Evolutionary conservation across 257 asterid species (phyloP), one percentile per base, ranked within the genome.

Genomic region (Ligustrum vulgare): DNA sequence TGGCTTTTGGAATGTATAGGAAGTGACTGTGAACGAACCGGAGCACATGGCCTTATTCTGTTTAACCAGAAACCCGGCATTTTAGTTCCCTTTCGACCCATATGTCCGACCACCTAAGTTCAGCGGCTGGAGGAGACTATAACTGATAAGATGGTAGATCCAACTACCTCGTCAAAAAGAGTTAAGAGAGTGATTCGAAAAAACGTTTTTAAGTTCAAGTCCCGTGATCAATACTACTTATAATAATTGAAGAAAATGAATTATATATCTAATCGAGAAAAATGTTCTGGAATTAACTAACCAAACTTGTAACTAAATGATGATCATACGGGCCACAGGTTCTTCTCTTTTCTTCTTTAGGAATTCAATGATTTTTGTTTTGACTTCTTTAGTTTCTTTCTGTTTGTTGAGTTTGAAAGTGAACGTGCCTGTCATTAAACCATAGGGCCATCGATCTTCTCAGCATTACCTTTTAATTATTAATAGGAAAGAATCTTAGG

Each of bases 1-100:
- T 31, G 23, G 18, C 71, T 82, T 71, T 86, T 82, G 67, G 80
- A 43, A 45, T 71, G 85, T 33, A 74, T 63, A 0, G 84, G 79
- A 0, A 92, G 62, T 51, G 20, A 15, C 20, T 1, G 85, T 4
- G 92, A 84, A 45, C 97, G 91, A 66, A 88, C 84, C 70, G 89
- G 83, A 64, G 85, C 90, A 37, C 84, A 80, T 37, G 97, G 96
- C 84, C 91, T 90, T 47, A 91, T 88, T 71, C 90, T 82, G 71
- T 86, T 90, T 66, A 92, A 69, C 89, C 96, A 92, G 70, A 91
- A 84, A 47, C 56, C 86, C 45, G 96, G 96, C 82, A 90, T 75
- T 71, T 85, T 87, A 4, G 89, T 83, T 25, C 87, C 89, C 23
- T 82, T 78, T 78, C 75, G 80, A 1, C 86, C 93, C 96, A 84